These are phyloP conservation scores for Clonostachys rosea DNA, from an alignment of 2,329 filamentous ascomycete genomes.

Conservation along the genomic window DNA sequence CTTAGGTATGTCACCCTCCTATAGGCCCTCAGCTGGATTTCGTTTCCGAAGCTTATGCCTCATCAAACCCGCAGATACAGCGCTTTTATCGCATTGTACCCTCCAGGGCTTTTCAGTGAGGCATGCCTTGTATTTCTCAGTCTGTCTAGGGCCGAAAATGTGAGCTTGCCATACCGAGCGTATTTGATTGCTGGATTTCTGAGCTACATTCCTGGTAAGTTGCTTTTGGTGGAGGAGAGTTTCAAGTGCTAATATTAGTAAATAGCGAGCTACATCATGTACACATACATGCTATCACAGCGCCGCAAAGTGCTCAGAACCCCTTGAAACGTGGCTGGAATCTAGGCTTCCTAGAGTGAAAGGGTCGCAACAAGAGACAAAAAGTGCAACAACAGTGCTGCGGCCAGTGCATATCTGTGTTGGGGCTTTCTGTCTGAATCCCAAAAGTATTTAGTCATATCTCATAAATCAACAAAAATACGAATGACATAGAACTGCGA, in stretches of 20 bases:
- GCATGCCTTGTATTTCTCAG: slow-evolving; percentile 1
- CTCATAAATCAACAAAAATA: no score
- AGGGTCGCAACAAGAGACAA: no score
- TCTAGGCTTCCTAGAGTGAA: no score
- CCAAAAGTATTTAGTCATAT: no score
- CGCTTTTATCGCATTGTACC: slow-evolving; percentile 3
- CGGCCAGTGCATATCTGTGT: no score
- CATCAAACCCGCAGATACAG: neutral
- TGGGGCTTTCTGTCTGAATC: no score
- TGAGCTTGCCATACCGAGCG: neutral
- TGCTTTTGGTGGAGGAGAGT: neutral
- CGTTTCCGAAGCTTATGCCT: no score
- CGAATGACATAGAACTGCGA: no score
- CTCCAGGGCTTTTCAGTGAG: slow-evolving; percentile 1
- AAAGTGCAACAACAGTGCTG: no score
- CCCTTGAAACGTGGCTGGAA: no score
- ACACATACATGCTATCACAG: slow-evolving; percentile 3
- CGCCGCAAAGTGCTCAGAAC: neutral
- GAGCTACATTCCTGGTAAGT: slow-evolving; percentile 5
- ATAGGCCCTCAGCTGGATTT: no score
- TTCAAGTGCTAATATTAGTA: neutral
- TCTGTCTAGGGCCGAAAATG: neutral
- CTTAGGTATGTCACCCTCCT: neutral
- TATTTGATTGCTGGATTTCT: slow-evolving; percentile 1
- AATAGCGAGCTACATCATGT: slow-evolving; percentile 2